These are phyloP conservation scores for Trichophyton schoenleinii DNA, from an alignment of 2,329 filamentous ascomycete species.

Conservation along the genomic window DNA sequence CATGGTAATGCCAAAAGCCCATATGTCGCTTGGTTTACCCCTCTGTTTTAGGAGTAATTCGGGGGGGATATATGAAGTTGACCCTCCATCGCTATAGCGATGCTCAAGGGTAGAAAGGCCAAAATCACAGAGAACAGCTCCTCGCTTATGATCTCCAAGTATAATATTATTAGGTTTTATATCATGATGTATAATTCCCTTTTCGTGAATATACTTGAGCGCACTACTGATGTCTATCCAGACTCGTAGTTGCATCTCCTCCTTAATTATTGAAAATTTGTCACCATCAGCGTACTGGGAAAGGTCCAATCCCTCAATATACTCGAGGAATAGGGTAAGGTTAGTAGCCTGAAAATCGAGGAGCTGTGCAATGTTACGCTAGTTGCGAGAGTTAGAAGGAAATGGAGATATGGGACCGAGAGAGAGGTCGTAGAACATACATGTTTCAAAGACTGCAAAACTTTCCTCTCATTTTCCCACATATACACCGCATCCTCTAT, in stretches of 20 bases:
- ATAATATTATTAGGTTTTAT: slow-evolving; percentile 98
- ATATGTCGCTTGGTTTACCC: slow-evolving; percentile 1
- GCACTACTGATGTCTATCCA: slow-evolving; percentile 40
- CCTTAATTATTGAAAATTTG: not conserved
- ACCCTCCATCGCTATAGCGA: not conserved
- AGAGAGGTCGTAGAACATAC: not conserved
- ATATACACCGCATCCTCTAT: not conserved
- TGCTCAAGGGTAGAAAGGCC: slow-evolving; percentile 40
- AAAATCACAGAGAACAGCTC: slow-evolving; percentile 92
- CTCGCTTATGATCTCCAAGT: slow-evolving; percentile 67
- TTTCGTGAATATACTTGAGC: slow-evolving; percentile 95
- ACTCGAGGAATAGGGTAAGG: not conserved
- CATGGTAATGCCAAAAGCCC: slow-evolving; percentile 2
- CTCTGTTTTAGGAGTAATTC: not conserved
- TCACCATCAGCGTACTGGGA: not conserved
- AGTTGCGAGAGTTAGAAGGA: not conserved
- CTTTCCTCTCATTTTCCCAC: slow-evolving; percentile 1
- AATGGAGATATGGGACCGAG: not conserved
- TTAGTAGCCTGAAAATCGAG: not conserved
- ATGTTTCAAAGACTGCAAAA: not conserved
- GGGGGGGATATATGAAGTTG: not conserved
- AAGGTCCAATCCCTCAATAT: not conserved
- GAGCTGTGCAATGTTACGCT: slow-evolving; percentile 1
- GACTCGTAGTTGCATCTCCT: not conserved
- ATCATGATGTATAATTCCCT: slow-evolving; percentile 96